Evolutionary conservation across 495 filamentous ascomycete species (phyloP).

Genomic region (Aspergillus wentii): DNA sequence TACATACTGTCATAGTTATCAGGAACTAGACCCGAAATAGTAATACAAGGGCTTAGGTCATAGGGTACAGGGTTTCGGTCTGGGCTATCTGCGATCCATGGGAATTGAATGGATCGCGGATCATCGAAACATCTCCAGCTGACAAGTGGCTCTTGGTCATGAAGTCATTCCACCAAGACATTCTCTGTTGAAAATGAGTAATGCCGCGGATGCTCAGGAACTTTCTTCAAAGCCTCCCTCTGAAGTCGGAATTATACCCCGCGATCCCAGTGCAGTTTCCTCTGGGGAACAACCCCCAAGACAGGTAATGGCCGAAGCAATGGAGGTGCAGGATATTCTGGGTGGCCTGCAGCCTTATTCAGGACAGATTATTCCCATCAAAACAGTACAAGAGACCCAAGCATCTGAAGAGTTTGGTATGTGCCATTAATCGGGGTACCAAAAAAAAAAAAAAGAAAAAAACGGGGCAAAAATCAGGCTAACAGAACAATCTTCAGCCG

Average conservation of each 20-base stretch:
- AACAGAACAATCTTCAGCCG: constrained; percentile 17
- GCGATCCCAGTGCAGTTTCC: background rate
- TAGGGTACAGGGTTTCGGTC: constrained; percentile 28
- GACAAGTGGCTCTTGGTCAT: too few species aligned
- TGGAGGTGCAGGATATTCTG: constrained; percentile 21
- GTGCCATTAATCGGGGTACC: background rate
- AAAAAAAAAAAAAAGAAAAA: background rate
- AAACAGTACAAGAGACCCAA: constrained; percentile 37
- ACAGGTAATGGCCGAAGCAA: too few species aligned
- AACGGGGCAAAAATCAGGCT: constrained; percentile 1
- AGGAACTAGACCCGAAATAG: constrained; percentile 1
- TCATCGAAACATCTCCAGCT: too few species aligned
- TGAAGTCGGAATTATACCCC: background rate
- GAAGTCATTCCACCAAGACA: too few species aligned
- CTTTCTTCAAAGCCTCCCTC: too few species aligned
- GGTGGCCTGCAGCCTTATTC: constrained; percentile 20
- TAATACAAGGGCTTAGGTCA: constrained; percentile 25
- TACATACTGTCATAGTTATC: constrained; percentile 3
- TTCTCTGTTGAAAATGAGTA: background rate
- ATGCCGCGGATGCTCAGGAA: too few species aligned
- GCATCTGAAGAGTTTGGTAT: constrained; percentile 36
- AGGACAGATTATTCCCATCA: constrained; percentile 31
- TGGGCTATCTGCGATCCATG: constrained; percentile 6
- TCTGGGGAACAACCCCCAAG: background rate
- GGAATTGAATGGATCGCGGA: too few species aligned